Conservation (phyloP, 2,329 filamentous ascomycete genomes). For the Xylariaceae sp. region DNA sequence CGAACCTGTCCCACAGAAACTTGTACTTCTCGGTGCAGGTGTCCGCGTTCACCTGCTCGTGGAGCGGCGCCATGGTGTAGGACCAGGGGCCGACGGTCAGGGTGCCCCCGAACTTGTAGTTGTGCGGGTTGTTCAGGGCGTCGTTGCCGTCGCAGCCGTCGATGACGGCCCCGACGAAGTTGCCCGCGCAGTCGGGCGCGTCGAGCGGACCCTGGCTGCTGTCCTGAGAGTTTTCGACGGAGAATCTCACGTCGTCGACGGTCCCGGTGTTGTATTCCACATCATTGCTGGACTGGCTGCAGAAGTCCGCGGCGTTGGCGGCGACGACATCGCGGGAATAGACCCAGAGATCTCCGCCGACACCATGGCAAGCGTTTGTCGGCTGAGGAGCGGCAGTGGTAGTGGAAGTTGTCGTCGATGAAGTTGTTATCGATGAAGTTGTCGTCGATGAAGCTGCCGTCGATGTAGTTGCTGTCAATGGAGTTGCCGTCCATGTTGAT, state of each 20-base stretch:
- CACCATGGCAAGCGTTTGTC: background rate
- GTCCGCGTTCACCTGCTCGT: slow-evolving; percentile 2
- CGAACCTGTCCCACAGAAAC: too few species aligned
- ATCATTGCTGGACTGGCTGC: background rate
- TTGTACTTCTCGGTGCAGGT: too few species aligned
- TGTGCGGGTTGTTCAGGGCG: background rate
- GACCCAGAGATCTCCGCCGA: background rate
- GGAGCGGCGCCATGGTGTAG: slow-evolving; percentile 1
- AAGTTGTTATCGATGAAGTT: too few species aligned
- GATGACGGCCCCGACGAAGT: background rate
- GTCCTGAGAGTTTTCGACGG: background rate
- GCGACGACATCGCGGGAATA: background rate
- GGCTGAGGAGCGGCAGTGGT: too few species aligned
- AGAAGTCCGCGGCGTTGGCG: background rate
- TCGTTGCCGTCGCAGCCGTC: background rate
- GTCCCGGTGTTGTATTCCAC: background rate
- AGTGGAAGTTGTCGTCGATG: too few species aligned
- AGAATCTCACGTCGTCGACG: background rate
- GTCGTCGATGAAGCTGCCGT: too few species aligned
- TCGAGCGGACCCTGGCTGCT: background rate
- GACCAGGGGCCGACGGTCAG: background rate
- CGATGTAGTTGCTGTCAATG: too few species aligned
- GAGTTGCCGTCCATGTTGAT: slow-evolving; percentile 3
- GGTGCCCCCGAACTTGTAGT: background rate
- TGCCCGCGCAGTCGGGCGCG: background rate